Conservation (phyloP, 2,329 filamentous ascomycete species). For the Lachnellula subtilissima region DNA sequence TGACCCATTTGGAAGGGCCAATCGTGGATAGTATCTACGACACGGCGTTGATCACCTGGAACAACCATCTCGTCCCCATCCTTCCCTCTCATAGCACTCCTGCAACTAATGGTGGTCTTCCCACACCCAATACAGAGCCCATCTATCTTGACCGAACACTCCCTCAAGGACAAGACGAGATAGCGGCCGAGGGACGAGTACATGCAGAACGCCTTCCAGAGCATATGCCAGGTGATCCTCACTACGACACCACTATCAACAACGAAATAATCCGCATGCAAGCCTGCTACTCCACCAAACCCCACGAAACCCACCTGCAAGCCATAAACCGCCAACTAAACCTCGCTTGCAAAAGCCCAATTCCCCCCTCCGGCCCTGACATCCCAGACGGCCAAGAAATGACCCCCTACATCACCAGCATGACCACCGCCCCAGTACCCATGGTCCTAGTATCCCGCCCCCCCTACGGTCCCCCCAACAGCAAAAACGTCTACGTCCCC, state of each 20-base stretch:
- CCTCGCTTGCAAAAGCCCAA: constrained; percentile 48
- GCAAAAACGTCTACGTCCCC: constrained; percentile 56
- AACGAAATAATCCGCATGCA: constrained; percentile 60
- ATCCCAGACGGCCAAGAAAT: constrained; percentile 50
- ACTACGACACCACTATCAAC: constrained; percentile 59
- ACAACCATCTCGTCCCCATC: constrained; percentile 54
- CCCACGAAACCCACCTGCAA: constrained; percentile 49
- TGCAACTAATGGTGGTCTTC: constrained; percentile 35
- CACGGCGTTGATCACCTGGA: constrained; percentile 68
- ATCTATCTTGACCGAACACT: constrained; percentile 7
- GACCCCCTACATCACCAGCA: constrained; percentile 60
- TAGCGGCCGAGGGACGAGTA: not conserved
- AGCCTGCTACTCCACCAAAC: constrained; percentile 45
- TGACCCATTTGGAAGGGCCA: constrained; percentile 68
- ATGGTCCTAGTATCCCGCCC: constrained; percentile 68
- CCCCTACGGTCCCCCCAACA: constrained; percentile 61
- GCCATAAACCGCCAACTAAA: constrained; percentile 64
- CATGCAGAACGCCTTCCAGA: constrained; percentile 39
- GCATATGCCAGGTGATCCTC: constrained; percentile 53
- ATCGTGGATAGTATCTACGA: constrained; percentile 76
- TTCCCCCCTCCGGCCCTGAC: constrained; percentile 50
- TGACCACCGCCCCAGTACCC: constrained; percentile 52
- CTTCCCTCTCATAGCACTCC: constrained; percentile 51
- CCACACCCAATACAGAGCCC: not conserved
- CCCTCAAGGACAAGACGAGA: constrained; percentile 19